Evolutionary conservation across 495 filamentous ascomycete genomes (phyloP).

Genomic region (Penicillium mononematosum): DNA sequence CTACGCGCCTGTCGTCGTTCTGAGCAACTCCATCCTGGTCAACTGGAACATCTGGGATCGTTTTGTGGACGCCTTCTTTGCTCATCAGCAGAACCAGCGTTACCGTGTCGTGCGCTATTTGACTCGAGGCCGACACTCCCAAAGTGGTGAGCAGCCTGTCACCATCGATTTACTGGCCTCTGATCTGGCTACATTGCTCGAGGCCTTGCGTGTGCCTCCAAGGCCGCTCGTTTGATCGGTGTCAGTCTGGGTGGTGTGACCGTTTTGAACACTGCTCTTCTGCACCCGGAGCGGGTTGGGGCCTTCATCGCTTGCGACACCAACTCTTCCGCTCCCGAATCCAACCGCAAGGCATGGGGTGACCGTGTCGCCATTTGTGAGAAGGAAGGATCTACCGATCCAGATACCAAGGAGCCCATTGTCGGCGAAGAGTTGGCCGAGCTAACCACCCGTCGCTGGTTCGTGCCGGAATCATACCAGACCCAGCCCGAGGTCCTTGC

Average conservation of each 20-base stretch:
- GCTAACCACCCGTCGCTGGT: constrained; percentile 72
- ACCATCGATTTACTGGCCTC: constrained; percentile 62
- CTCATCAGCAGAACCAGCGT: constrained; percentile 54
- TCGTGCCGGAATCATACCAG: constrained; percentile 60
- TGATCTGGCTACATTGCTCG: constrained; percentile 60
- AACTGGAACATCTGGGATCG: constrained; percentile 74
- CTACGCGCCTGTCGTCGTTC: constrained; percentile 64
- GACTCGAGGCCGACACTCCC: constrained; percentile 57
- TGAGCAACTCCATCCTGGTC: constrained; percentile 73
- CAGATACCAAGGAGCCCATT: constrained; percentile 48
- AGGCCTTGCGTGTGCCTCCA: constrained; percentile 56
- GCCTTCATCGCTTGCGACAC: constrained; percentile 76
- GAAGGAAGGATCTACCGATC: constrained; percentile 46
- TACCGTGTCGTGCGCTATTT: constrained; percentile 72
- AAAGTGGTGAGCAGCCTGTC: constrained; percentile 48
- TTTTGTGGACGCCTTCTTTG: constrained; percentile 60
- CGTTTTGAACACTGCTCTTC: constrained; percentile 65
- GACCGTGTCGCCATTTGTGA: constrained; percentile 71
- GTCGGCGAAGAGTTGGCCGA: constrained; percentile 61
- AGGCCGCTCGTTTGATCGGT: constrained; percentile 62
- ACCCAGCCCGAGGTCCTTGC: constrained; percentile 50
- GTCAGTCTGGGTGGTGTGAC: constrained; percentile 79
- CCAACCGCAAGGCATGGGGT: constrained; percentile 73
- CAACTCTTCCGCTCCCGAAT: constrained; percentile 62
- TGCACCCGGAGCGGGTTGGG: constrained; percentile 56